These are phyloP conservation scores for Termitomyces sp. DNA, from an alignment of 768 basidiomycete species.

Conservation along the genomic window DNA sequence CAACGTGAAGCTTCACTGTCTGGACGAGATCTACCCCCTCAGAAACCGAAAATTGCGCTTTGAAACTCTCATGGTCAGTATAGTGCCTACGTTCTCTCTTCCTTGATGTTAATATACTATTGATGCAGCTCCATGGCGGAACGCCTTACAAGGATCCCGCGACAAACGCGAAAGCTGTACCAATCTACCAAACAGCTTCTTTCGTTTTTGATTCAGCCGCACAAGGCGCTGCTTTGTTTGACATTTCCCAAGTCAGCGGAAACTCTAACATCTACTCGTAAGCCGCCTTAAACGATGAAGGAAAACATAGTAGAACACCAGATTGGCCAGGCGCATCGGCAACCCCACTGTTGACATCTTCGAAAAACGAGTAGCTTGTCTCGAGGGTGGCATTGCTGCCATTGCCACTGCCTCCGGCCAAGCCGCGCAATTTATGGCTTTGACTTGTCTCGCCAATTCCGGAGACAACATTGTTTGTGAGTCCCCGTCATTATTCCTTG, in stretches of 20 bases:
- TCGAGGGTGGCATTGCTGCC: constrained; percentile 60
- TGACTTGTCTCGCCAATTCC: constrained; percentile 39
- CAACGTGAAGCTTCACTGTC: constrained; percentile 4
- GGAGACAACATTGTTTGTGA: constrained; percentile 67
- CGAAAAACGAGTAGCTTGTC: constrained; percentile 57
- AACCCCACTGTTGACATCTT: constrained; percentile 40
- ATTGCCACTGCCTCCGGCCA: constrained; percentile 56
- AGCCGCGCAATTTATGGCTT: constrained; percentile 56
- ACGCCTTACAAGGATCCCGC: constrained; percentile 39
- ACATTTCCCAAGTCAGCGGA: constrained; percentile 1
- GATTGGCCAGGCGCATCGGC: constrained; percentile 3
- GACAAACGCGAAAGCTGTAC: constrained; percentile 56
- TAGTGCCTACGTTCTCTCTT: background rate
- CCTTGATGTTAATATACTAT: background rate
- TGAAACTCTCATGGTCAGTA: constrained; percentile 32
- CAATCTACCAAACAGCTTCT: constrained; percentile 53
- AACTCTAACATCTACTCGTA: constrained; percentile 4
- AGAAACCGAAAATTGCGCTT: constrained; percentile 39
- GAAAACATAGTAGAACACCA: background rate
- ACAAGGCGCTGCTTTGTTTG: constrained; percentile 27
- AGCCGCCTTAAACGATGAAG: background rate
- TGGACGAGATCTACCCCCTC: constrained; percentile 18
- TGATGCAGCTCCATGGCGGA: constrained; percentile 55
- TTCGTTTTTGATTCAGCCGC: constrained; percentile 49
- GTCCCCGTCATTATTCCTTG: constrained; percentile 21